Evolutionary conservation across 2,329 filamentous ascomycete genomes (phyloP).

Genomic region (Alternaria dauci): DNA sequence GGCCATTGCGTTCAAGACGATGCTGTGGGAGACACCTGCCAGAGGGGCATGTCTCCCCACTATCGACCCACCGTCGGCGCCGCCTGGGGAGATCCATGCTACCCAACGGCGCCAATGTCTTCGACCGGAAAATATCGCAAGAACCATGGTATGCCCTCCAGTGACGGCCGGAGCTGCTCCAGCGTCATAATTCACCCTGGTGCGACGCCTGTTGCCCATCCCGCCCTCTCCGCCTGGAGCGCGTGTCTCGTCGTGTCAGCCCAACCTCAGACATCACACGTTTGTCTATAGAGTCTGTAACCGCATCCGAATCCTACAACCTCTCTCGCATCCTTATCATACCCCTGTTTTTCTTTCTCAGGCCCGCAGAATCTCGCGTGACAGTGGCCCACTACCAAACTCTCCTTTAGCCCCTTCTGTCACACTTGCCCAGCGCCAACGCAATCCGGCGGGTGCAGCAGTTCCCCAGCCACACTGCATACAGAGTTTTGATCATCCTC

Average conservation of each 20-base stretch:
- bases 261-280: not conserved
- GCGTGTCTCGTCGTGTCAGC: not conserved
- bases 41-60: constrained; percentile 17
- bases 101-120: constrained; percentile 12
- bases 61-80: constrained; percentile 20
- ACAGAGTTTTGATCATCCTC: constrained; percentile 13
- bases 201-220: constrained; percentile 13
- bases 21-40: not conserved
- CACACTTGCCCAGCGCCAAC: constrained; percentile 21
- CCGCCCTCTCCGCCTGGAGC: not conserved
- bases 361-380: constrained; percentile 25
- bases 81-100: constrained; percentile 21
- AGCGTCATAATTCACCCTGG: constrained; percentile 13
- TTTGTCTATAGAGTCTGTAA: not conserved
- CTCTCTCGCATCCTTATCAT: constrained; percentile 12
- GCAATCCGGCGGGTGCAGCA: constrained; percentile 28
- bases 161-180: constrained; percentile 8
- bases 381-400: constrained; percentile 29
- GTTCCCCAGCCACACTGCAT: constrained; percentile 20
- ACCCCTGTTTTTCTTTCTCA: constrained; percentile 12
- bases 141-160: constrained; percentile 15
- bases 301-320: constrained; percentile 4
- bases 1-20: not conserved
- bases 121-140: constrained; percentile 23
- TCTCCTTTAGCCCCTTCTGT: constrained; percentile 21